Percentiles rank a stretch among this genome's conserved stretches.
Evolutionary conservation across 768 basidiomycete genomes (phyloP).

Genomic region (Boletus edulis): DNA sequence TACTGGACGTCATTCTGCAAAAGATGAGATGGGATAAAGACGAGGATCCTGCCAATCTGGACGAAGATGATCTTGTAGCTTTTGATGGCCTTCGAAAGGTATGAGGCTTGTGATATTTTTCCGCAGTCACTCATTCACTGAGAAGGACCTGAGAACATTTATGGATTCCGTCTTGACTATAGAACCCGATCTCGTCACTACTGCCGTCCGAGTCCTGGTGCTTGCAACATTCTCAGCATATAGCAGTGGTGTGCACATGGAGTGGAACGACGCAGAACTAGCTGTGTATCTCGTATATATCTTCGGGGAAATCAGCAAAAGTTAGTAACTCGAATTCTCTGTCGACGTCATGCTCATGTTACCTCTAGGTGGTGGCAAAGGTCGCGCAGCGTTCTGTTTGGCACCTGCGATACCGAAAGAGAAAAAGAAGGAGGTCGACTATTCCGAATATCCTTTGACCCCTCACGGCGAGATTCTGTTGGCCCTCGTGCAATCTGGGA

Average conservation of each 20-base stretch:
- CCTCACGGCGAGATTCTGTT: conserved; percentile 88
- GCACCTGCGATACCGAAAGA: conserved; percentile 69
- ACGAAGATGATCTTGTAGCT: conserved; percentile 81
- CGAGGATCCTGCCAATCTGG: conserved; percentile 75
- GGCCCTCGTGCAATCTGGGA: conserved; percentile 78
- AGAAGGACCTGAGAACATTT: conserved; percentile 79
- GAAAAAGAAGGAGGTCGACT: conserved; percentile 63
- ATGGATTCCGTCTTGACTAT: conserved; percentile 85
- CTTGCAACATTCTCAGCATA: conserved; percentile 73
- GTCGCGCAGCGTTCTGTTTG: conserved; percentile 83
- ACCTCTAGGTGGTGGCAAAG: conserved; percentile 66
- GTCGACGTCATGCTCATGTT: conserved; percentile 2
- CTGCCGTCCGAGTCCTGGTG: conserved; percentile 69
- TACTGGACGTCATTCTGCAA: conserved; percentile 74
- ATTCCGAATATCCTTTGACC: conserved; percentile 81
- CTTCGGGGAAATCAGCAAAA: conserved; percentile 90
- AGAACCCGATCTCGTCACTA: conserved; percentile 82
- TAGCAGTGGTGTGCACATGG: conserved; percentile 53
- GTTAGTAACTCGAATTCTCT: conserved; percentile 41
- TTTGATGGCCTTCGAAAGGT: conserved; percentile 89
- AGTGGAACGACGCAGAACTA: conserved; percentile 94
- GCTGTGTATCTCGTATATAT: conserved; percentile 92
- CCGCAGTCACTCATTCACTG: conserved; percentile 11
- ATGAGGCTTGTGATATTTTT: conserved; percentile 14
- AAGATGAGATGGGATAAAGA: conserved; percentile 92